Percentiles rank a stretch among this genome's conserved stretches.
phyloP scores from a whole-genome alignment of 2,329 filamentous ascomycete genomes.

The Neonectria hederae region DNA sequence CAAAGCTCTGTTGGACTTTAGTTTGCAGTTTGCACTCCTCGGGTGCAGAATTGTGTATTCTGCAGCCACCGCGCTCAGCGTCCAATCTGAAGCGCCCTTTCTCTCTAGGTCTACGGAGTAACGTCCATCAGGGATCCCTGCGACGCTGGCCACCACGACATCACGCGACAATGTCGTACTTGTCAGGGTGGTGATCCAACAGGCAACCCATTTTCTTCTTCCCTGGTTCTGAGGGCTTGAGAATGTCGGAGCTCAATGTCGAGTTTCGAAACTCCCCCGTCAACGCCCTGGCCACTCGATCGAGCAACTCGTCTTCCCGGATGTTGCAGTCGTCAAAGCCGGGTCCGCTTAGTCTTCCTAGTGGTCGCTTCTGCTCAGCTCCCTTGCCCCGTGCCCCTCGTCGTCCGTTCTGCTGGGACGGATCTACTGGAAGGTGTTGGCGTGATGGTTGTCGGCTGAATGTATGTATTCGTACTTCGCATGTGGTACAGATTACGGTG shows the following conservation, averaged over 20 bases:
- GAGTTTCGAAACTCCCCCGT: constrained; percentile 3
- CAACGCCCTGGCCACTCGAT: constrained; percentile 23
- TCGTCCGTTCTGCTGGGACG: constrained; percentile 33
- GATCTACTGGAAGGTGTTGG: constrained; percentile 17
- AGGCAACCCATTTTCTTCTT: constrained; percentile 26
- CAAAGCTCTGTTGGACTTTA: constrained; percentile 8
- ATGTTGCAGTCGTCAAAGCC: constrained; percentile 8
- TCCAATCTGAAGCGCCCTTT: constrained; percentile 36
- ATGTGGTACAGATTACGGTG: neutral
- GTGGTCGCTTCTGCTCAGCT: constrained; percentile 21
- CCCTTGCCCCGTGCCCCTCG: constrained; percentile 25
- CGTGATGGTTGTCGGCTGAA: constrained; percentile 8
- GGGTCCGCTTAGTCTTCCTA: constrained; percentile 27
- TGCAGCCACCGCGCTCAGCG: neutral
- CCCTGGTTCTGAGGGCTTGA: constrained; percentile 7
- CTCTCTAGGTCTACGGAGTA: constrained; percentile 26
- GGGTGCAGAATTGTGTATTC: neutral
- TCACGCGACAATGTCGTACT: constrained; percentile 42
- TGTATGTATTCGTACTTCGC: neutral
- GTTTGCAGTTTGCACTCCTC: neutral
- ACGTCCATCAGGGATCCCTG: constrained; percentile 32
- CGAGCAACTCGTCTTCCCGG: constrained; percentile 29
- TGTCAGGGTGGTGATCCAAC: constrained; percentile 31
- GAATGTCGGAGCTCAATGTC: constrained; percentile 1
- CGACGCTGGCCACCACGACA: constrained; percentile 28